Evolutionary conservation across 768 basidiomycete genomes (phyloP), one percentile per base, ranked within the genome.

Genomic region (Dendrothele bispora): DNA sequence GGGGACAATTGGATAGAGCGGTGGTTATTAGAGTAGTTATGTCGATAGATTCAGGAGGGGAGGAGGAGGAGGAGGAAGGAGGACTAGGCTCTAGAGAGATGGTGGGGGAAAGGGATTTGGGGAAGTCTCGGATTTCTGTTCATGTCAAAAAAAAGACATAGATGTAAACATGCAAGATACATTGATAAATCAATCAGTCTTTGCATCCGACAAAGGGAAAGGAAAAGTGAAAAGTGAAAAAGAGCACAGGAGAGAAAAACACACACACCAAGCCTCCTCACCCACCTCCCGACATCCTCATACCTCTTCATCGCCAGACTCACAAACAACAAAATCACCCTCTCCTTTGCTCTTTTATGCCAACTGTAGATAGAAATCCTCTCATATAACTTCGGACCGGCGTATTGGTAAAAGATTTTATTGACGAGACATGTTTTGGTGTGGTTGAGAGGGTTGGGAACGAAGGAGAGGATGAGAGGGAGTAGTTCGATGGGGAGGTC

Each of bases 51-150:
- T n/a, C n/a, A n/a, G n/a, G n/a, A n/a, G n/a, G n/a, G n/a, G n/a
- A n/a, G n/a, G n/a, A n/a, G n/a, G n/a, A n/a, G n/a, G n/a, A n/a
- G n/a, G n/a, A n/a, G n/a, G n/a, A n/a, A n/a, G n/a, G n/a, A n/a
- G n/a, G n/a, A n/a, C n/a, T n/a, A n/a, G n/a, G n/a, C n/a, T n/a
- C n/a, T n/a, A n/a, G n/a, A n/a, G n/a, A n/a, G n/a, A n/a, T n/a
- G n/a, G n/a, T n/a, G n/a, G n/a, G n/a, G 2, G 55, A 50, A 3
- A 75, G 50, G 8, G 67, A 73, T 55, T 83, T 86, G 0, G 88
- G 87, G 55, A 88, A 91, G 52, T 84, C 83, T 52, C 86, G 77
- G 35, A 91, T 81, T 50, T 84, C 88, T 90, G 57, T n/a, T n/a
- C n/a, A n/a, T n/a, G n/a, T n/a, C n/a, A n/a, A n/a, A n/a, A n/a